A percentile compares a stretch with the other conserved stretches of the same genome.
These are phyloP conservation scores for Magnaporthales sp. DNA, from an alignment of 2,329 filamentous ascomycete species.

Conservation along the genomic window DNA sequence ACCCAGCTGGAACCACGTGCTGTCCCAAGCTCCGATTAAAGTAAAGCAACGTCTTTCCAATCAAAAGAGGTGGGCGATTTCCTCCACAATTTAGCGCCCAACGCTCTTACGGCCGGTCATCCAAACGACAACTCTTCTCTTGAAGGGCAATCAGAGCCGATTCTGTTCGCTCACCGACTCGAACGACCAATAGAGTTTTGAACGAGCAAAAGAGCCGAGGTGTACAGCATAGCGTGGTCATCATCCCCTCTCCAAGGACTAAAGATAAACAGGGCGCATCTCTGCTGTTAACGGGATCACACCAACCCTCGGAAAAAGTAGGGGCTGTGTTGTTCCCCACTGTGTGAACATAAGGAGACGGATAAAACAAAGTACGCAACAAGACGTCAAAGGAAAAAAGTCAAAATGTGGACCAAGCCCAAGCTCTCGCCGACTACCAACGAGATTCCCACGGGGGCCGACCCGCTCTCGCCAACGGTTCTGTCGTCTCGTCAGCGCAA, in stretches of 20 bases:
- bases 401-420: conserved; percentile 9
- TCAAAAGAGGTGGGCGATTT: background rate
- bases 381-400: too few species aligned
- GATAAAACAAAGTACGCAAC: background rate
- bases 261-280: too few species aligned
- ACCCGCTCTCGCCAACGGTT: conserved; percentile 7
- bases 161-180: background rate
- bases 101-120: background rate
- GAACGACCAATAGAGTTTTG: background rate
- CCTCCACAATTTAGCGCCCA: background rate
- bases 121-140: background rate
- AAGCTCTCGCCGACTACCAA: background rate
- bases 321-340: background rate
- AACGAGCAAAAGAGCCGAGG: background rate
- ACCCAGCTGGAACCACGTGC: background rate
- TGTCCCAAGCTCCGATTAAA: background rate
- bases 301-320: background rate
- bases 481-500: conserved; percentile 22
- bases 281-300: too few species aligned
- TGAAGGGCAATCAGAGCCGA: background rate
- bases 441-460: background rate
- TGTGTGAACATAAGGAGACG: background rate
- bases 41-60: background rate
- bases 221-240: background rate
- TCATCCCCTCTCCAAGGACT: background rate